These are phyloP conservation scores for Penicillium sp. DNA, from an alignment of 2,329 filamentous ascomycete species.

Conservation along the genomic window DNA sequence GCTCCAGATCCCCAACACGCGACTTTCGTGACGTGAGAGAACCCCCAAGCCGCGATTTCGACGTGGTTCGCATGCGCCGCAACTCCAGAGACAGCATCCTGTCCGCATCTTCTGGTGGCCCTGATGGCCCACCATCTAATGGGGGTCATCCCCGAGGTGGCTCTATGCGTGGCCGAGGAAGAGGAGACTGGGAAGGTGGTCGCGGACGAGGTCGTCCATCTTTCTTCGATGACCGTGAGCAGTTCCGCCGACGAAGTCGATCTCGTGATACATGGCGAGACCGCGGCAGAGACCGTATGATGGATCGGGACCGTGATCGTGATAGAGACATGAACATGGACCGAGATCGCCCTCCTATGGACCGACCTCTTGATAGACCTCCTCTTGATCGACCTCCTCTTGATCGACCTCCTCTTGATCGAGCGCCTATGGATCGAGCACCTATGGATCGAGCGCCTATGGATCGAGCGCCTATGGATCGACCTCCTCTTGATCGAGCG, in stretches of 20 bases:
- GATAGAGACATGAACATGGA: constrained; percentile 28
- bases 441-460: too few species aligned
- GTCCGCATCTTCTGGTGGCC: constrained; percentile 36
- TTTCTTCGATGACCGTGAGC: constrained; percentile 44
- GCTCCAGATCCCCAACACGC: constrained; percentile 45
- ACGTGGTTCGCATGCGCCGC: constrained; percentile 43
- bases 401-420: not conserved
- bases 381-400: not conserved
- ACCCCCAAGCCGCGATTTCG: constrained; percentile 36
- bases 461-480: too few species aligned
- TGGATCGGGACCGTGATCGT: constrained; percentile 38
- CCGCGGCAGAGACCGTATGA: constrained; percentile 30
- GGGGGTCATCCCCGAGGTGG: constrained; percentile 38
- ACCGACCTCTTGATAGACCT: constrained; percentile 1
- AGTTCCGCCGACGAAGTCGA: constrained; percentile 45
- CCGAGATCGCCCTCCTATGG: constrained; percentile 27
- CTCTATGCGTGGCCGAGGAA: constrained; percentile 43
- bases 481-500: not conserved
- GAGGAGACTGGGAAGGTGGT: constrained; percentile 46
- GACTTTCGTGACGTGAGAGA: constrained; percentile 44
- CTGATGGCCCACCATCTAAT: constrained; percentile 38
- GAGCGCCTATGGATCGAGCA: not conserved
- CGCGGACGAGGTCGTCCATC: constrained; percentile 43
- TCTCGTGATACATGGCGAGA: constrained; percentile 48
- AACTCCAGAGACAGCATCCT: constrained; percentile 47